Conservation (phyloP, 2,329 filamentous ascomycete genomes). For the Sarocladiaceae sp. region DNA sequence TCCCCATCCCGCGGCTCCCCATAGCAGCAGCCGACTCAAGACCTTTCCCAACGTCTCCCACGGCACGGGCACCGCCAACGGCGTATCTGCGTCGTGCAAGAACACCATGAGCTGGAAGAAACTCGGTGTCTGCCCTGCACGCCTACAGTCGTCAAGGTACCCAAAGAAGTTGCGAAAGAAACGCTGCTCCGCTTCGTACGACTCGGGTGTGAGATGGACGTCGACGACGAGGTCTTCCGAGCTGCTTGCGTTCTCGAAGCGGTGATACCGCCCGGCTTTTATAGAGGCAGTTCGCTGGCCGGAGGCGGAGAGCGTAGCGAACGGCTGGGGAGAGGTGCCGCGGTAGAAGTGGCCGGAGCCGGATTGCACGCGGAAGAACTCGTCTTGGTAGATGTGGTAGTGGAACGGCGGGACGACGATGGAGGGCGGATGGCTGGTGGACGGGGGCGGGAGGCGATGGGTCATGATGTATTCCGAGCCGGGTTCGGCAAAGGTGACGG, state of each 20-base stretch:
- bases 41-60: constrained; percentile 2
- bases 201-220: constrained; percentile 6
- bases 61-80: constrained; percentile 3
- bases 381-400: constrained; percentile 7
- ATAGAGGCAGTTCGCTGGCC: neutral
- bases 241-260: constrained; percentile 4
- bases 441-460: constrained; percentile 1
- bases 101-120: constrained; percentile 8
- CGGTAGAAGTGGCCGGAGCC: constrained; percentile 7
- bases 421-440: neutral
- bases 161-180: constrained; percentile 8
- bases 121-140: neutral
- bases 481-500: constrained; percentile 4
- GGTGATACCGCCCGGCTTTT: neutral
- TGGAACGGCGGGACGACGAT: constrained; percentile 5
- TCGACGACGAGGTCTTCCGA: constrained; percentile 1
- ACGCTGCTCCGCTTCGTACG: constrained; percentile 2
- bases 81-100: constrained; percentile 5
- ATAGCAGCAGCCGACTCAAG: neutral
- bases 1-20: neutral
- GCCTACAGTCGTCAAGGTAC: constrained; percentile 1
- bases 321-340: neutral
- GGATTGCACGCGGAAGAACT: constrained; percentile 5
- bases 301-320: constrained; percentile 1
- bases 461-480: constrained; percentile 7